These are phyloP conservation scores for Corymbia calophylla DNA, from an alignment of 441 rosid species.

Conservation along the genomic window DNA sequence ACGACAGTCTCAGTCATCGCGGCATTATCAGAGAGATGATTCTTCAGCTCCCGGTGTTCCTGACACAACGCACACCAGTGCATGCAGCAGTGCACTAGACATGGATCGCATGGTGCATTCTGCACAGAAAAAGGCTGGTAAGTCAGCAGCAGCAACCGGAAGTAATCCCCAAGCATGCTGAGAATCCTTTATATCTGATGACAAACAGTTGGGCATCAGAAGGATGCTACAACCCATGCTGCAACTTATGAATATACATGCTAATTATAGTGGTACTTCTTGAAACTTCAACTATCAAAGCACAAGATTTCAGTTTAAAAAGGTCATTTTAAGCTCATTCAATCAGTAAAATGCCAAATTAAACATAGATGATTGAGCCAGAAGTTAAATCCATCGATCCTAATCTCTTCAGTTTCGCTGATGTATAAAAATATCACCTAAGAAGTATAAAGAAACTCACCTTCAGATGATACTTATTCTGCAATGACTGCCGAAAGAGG, in stretches of 20 bases:
- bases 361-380: not conserved
- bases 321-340: not conserved
- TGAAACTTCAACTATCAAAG: not conserved
- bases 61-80: conserved; percentile 95
- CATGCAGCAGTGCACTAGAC: conserved; percentile 79
- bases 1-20: conserved; percentile 31
- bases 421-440: not conserved
- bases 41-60: conserved; percentile 89
- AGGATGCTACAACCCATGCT: not conserved
- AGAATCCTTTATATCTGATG: not conserved
- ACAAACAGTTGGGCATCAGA: not conserved
- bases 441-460: conserved; percentile 11
- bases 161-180: not conserved
- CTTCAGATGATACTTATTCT: conserved; percentile 88
- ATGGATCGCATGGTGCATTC: conserved; percentile 84
- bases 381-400: not conserved
- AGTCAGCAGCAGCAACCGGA: not conserved
- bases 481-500: conserved; percentile 68
- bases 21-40: conserved; percentile 52
- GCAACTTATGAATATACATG: not conserved
- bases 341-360: not conserved
- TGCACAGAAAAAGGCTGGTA: conserved; percentile 11
- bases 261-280: not conserved
- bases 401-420: not conserved
- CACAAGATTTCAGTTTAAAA: not conserved